Conservation (phyloP, 768 basidiomycete species). For the Tulasnella sp. region DNA sequence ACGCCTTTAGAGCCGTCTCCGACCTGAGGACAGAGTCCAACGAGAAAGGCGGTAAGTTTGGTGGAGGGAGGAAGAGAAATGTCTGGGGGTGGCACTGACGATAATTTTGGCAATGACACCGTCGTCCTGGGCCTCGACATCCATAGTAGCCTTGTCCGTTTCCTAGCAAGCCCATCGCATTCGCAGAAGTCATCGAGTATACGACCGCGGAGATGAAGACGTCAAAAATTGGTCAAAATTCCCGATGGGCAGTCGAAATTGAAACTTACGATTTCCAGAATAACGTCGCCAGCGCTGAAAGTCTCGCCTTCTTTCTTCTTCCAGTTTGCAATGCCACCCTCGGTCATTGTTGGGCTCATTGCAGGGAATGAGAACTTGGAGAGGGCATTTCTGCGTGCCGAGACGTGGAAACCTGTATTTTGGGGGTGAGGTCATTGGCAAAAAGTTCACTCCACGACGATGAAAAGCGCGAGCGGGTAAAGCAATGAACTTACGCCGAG, state of each 20-base stretch:
- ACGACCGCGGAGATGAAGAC: background rate
- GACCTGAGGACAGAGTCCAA: constrained; percentile 40
- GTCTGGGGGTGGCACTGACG: constrained; percentile 41
- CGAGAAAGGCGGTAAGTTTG: constrained; percentile 3
- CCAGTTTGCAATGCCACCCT: constrained; percentile 96
- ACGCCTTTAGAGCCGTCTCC: constrained; percentile 82
- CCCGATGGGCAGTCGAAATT: background rate
- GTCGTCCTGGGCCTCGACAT: constrained; percentile 98
- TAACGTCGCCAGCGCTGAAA: constrained; percentile 83
- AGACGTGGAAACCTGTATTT: constrained; percentile 67
- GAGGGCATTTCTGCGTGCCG: constrained; percentile 68
- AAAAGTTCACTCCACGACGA: background rate
- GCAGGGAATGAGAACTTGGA: constrained; percentile 92
- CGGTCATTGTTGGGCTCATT: constrained; percentile 99
- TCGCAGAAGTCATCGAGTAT: background rate
- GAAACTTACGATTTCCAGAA: constrained; percentile 81
- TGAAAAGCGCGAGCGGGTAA: background rate
- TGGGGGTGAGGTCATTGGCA: background rate
- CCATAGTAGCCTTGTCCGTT: constrained; percentile 99
- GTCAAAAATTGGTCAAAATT: background rate
- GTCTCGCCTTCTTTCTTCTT: constrained; percentile 94
- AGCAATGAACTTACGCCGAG: constrained; percentile 5
- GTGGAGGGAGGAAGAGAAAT: background rate
- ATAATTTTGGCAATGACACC: constrained; percentile 96
- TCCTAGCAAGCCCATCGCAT: constrained; percentile 46